Evolutionary conservation across 1,284 basidiomycete species (phyloP).

Genomic region (Sporisorium exsertum): DNA sequence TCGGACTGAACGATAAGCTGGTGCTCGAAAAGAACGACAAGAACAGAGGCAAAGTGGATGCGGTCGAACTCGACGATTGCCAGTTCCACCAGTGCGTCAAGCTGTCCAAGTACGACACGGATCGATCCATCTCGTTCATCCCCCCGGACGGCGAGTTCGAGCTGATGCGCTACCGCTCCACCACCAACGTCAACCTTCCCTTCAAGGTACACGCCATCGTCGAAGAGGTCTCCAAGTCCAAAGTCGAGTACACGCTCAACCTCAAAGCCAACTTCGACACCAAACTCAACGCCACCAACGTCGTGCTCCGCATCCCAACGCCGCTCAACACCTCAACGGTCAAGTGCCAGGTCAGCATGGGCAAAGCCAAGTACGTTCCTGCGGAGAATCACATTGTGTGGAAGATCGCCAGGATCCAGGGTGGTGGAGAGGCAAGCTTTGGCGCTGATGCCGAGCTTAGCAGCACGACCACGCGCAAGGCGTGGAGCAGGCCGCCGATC

Average conservation of each 20-base stretch:
- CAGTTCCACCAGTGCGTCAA: conserved; percentile 99
- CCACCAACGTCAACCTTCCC: conserved; percentile 93
- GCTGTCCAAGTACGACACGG: conserved; percentile 91
- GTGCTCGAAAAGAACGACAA: conserved; percentile 83
- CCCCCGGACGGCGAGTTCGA: conserved; percentile 99
- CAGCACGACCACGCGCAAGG: conserved; percentile 84
- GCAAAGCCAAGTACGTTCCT: conserved; percentile 97
- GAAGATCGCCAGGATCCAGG: conserved; percentile 96
- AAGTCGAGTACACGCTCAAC: conserved; percentile 90
- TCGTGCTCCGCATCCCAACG: conserved; percentile 92
- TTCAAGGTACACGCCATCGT: conserved; percentile 90
- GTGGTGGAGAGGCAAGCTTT: conserved; percentile 88
- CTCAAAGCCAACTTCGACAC: conserved; percentile 89
- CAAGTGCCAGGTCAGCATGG: conserved; percentile 87
- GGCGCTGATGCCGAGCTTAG: conserved; percentile 83
- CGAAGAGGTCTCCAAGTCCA: conserved; percentile 88
- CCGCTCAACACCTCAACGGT: conserved; percentile 92
- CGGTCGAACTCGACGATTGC: conserved; percentile 88
- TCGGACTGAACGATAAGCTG: conserved; percentile 96
- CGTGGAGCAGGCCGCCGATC: conserved; percentile 97
- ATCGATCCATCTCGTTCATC: conserved; percentile 92
- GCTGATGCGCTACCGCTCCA: conserved; percentile 96
- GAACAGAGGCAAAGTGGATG: conserved; percentile 51
- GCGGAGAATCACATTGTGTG: conserved; percentile 94
- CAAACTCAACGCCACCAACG: conserved; percentile 92